Evolutionary conservation across 805 yeast genomes (phyloP).

Genomic region (Barnettozyma sp.): DNA sequence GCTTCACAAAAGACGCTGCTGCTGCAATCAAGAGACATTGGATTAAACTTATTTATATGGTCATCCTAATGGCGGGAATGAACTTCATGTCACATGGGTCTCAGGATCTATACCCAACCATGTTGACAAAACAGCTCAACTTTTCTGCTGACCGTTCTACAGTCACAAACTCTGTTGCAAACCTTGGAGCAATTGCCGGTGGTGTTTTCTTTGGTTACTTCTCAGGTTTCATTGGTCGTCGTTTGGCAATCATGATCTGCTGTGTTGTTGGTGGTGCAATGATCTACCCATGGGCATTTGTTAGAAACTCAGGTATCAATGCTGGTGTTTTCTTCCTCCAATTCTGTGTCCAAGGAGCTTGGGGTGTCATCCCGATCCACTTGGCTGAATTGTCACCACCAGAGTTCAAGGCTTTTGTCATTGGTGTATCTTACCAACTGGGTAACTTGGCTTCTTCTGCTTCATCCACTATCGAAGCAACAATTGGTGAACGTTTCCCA

Average conservation of each 20-base stretch:
- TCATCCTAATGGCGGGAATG: slow-evolving; percentile 56
- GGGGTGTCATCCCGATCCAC: slow-evolving; percentile 63
- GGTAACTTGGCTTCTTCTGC: slow-evolving; percentile 66
- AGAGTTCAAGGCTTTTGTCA: slow-evolving; percentile 53
- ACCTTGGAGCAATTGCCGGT: slow-evolving; percentile 51
- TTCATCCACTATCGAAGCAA: slow-evolving; percentile 61
- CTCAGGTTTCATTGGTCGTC: slow-evolving; percentile 49
- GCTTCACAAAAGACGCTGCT: slow-evolving; percentile 28
- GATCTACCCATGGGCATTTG: slow-evolving; percentile 58
- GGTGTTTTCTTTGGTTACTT: slow-evolving; percentile 50
- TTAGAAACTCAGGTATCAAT: slow-evolving; percentile 40
- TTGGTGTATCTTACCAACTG: slow-evolving; percentile 59
- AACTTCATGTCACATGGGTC: slow-evolving; percentile 58
- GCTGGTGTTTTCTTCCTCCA: slow-evolving; percentile 59
- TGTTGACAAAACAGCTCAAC: slow-evolving; percentile 40
- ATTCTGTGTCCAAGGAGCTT: slow-evolving; percentile 60
- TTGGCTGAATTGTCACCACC: slow-evolving; percentile 57
- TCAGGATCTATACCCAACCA: slow-evolving; percentile 56
- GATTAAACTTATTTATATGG: slow-evolving; percentile 50
- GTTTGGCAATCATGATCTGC: slow-evolving; percentile 45
- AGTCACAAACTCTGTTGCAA: slow-evolving; percentile 50
- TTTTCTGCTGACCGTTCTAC: slow-evolving; percentile 40
- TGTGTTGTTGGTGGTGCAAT: slow-evolving; percentile 52
- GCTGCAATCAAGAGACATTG: slow-evolving; percentile 42
- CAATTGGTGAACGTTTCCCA: slow-evolving; percentile 53